phyloP scores from a whole-genome alignment of 257 asterid species.

The Lantana camara region DNA sequence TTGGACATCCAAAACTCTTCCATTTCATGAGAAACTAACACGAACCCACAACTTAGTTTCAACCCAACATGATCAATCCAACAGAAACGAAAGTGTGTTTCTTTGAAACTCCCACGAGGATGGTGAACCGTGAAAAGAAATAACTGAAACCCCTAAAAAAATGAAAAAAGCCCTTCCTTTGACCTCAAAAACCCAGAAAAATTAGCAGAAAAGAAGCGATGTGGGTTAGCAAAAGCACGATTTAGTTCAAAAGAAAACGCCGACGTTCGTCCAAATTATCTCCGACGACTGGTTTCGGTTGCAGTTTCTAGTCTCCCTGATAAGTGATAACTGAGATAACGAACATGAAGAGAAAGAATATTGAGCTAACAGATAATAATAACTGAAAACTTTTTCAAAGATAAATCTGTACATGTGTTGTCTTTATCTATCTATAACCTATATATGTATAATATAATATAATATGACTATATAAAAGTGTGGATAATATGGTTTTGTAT shows the following conservation, averaged over 20 bases:
- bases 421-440: too few species aligned
- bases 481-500: too few species aligned
- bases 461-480: too few species aligned
- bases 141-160: constrained; percentile 23
- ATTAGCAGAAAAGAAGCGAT: background rate
- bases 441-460: too few species aligned
- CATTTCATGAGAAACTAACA: constrained; percentile 39
- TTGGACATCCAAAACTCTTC: constrained; percentile 29
- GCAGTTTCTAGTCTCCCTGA: too few species aligned
- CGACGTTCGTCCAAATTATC: background rate
- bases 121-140: background rate
- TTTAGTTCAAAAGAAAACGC: constrained; percentile 12
- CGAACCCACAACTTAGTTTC: constrained; percentile 23
- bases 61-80: constrained; percentile 25
- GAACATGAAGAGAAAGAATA: too few species aligned
- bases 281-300: constrained; percentile 1
- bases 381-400: too few species aligned
- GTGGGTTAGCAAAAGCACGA: background rate
- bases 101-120: constrained; percentile 15
- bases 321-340: too few species aligned
- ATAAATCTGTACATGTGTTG: too few species aligned
- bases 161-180: constrained; percentile 21
- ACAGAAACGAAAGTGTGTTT: constrained; percentile 12
- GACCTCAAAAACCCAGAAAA: constrained; percentile 15
- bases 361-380: too few species aligned